These are phyloP conservation scores for Pigoraptor vietnamica DNA, from an alignment of 78 protist species.

Conservation along the genomic window DNA sequence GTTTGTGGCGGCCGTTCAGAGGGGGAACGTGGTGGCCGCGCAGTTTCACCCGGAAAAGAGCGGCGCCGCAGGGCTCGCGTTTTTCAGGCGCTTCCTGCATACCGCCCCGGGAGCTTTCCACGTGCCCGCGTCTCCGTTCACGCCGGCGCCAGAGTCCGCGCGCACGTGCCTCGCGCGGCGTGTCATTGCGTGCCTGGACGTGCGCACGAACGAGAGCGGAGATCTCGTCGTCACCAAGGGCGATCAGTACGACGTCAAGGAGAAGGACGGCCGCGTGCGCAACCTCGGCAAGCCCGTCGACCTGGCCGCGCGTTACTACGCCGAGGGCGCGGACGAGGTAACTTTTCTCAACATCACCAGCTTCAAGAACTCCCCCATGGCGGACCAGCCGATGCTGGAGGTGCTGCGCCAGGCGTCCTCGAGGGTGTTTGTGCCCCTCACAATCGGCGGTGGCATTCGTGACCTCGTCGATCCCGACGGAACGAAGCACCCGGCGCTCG, in stretches of 20 bases:
- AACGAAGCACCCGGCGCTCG: constrained; percentile 48
- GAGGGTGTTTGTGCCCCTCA: constrained; percentile 58
- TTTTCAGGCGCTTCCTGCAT: constrained; percentile 14
- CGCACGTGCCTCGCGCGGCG: constrained; percentile 6
- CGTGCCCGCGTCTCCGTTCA: neutral
- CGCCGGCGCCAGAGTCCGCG: no score
- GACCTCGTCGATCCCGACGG: constrained; percentile 38
- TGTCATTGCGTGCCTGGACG: constrained; percentile 68
- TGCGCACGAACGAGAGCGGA: constrained; percentile 70
- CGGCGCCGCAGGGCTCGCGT: constrained; percentile 33
- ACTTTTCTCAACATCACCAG: constrained; percentile 56
- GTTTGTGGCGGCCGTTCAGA: constrained; percentile 25
- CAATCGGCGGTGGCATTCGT: constrained; percentile 75
- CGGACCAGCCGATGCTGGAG: constrained; percentile 49
- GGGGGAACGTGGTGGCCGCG: constrained; percentile 38
- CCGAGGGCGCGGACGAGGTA: constrained; percentile 73
- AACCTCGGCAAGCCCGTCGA: constrained; percentile 74
- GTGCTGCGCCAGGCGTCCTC: constrained; percentile 42
- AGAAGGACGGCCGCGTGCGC: constrained; percentile 52
- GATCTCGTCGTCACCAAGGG: constrained; percentile 80
- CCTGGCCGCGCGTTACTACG: constrained; percentile 51
- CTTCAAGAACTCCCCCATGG: constrained; percentile 40
- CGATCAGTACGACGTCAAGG: constrained; percentile 61
- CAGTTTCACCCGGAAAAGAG: constrained; percentile 78
- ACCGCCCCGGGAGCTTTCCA: neutral